Conservation (phyloP, 202 grass and related monocot species). For the Schoenoplectus tabernaemontani region DNA sequence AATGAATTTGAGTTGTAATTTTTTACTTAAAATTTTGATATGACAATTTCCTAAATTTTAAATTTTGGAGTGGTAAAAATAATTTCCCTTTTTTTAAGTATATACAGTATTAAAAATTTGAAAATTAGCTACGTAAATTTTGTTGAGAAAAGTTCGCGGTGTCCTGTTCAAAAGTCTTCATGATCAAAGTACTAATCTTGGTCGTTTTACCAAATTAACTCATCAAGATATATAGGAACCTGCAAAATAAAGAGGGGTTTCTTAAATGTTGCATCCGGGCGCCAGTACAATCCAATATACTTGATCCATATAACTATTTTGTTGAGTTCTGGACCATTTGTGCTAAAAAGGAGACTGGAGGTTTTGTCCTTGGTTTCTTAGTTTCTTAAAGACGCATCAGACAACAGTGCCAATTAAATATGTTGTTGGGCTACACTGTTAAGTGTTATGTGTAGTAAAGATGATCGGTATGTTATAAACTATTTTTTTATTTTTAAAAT, state of each 20-base stretch:
- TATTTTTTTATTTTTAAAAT: too few relatives aligned
- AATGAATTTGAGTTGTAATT: too few relatives aligned
- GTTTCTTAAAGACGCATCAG: background rate
- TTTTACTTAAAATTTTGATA: too few relatives aligned
- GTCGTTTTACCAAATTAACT: background rate
- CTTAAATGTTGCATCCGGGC: conserved; percentile 28
- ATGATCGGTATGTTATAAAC: too few relatives aligned
- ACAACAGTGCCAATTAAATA: background rate
- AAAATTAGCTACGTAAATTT: background rate
- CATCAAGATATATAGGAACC: background rate
- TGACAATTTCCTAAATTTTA: too few relatives aligned
- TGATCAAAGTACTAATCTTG: background rate
- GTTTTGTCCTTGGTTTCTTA: background rate
- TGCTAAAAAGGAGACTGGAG: background rate
- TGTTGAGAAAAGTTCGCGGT: background rate
- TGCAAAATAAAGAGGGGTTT: background rate
- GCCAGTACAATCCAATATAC: conserved; percentile 21
- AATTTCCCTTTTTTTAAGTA: too few relatives aligned
- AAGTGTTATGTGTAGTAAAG: too few relatives aligned
- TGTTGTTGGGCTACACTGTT: too few relatives aligned
- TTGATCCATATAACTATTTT: conserved; percentile 24
- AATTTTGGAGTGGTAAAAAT: too few relatives aligned
- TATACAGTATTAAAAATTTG: background rate
- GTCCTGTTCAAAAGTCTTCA: background rate
- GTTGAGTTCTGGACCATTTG: conserved; percentile 24